Conservation (phyloP, 352 stramenopile genomes). For the Globisporangium takayamanum region DNA sequence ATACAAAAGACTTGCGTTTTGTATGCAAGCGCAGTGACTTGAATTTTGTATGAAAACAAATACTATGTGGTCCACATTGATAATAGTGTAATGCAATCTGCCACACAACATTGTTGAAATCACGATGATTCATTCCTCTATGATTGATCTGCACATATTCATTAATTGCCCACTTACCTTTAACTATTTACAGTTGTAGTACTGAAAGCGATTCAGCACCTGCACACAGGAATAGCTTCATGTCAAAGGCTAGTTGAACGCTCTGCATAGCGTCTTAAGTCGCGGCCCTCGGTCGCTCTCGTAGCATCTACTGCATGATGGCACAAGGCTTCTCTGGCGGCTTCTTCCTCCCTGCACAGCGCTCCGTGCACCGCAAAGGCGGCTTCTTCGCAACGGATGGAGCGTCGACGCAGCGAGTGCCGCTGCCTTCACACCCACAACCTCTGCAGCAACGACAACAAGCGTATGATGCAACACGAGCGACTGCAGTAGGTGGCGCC, state of each 20-base stretch:
- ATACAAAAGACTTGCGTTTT: not conserved
- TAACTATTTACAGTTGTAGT: too few species aligned
- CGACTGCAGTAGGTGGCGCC: not conserved
- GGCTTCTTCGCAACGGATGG: constrained; percentile 39
- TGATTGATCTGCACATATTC: too few species aligned
- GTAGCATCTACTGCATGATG: constrained; percentile 5
- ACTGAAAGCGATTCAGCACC: too few species aligned
- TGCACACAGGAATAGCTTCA: too few species aligned
- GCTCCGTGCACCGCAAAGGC: constrained; percentile 43
- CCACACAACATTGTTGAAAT: too few species aligned
- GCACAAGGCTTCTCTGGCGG: constrained; percentile 33
- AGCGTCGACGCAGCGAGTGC: not conserved
- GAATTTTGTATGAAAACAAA: not conserved
- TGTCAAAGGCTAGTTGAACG: too few species aligned
- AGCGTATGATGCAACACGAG: not conserved
- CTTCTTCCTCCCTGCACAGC: constrained; percentile 54
- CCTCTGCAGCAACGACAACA: constrained; percentile 1
- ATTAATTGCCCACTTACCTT: too few species aligned
- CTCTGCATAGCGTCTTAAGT: too few species aligned
- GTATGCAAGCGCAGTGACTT: not conserved
- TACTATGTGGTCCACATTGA: not conserved
- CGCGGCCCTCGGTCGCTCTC: not conserved
- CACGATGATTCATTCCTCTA: not conserved
- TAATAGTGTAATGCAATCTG: too few species aligned
- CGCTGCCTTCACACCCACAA: not conserved